These are phyloP conservation scores for Symbiodinium pilosum DNA, from an alignment of 73 alveolate genomes.

Conservation along the genomic window DNA sequence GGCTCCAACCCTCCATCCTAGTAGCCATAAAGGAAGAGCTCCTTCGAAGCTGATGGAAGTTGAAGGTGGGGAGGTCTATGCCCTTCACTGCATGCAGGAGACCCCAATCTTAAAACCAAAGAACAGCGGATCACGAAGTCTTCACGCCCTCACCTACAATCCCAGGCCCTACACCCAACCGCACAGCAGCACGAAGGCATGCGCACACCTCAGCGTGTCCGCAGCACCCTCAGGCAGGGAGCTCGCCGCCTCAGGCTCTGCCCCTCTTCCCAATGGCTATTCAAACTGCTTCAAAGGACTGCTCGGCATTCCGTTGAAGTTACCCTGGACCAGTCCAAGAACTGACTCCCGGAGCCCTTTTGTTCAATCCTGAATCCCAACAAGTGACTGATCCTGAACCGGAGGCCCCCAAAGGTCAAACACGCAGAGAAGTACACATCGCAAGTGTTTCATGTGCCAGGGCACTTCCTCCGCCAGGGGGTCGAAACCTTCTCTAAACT, in stretches of 20 bases:
- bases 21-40: slow-evolving; percentile 40
- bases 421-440: too few relatives aligned
- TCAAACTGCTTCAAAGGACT: too few relatives aligned
- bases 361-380: too few relatives aligned
- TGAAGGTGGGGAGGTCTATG: too few relatives aligned
- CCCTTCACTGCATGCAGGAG: neutral
- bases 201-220: neutral
- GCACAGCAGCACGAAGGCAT: neutral
- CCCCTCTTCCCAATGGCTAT: neutral
- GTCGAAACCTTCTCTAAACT: slow-evolving; percentile 34
- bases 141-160: too few relatives aligned
- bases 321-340: too few relatives aligned
- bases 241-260: neutral
- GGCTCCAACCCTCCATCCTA: slow-evolving; percentile 52
- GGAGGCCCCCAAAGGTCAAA: too few relatives aligned
- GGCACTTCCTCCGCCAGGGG: neutral
- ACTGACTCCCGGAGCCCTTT: too few relatives aligned
- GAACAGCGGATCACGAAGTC: too few relatives aligned
- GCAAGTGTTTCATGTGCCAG: neutral
- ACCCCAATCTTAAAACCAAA: neutral
- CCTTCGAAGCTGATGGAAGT: too few relatives aligned
- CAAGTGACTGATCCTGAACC: too few relatives aligned
- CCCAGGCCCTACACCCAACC: too few relatives aligned
- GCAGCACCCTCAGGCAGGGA: neutral
- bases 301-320: neutral